A percentile compares a stretch with the other conserved stretches of the same genome.
Conservation (phyloP, 495 filamentous ascomycete genomes). For the Daldinia concentrica region DNA sequence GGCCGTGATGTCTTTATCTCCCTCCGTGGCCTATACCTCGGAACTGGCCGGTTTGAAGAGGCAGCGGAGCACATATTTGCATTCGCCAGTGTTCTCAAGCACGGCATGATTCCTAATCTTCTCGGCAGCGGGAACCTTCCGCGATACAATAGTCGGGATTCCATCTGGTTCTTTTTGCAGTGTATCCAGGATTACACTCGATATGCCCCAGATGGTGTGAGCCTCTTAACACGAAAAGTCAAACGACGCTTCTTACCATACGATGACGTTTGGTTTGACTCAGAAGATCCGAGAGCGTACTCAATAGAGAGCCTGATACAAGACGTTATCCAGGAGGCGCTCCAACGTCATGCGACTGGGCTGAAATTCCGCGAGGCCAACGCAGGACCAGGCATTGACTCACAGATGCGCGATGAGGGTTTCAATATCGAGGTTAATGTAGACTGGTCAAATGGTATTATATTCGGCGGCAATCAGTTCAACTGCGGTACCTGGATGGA, state of each 20-base stretch:
- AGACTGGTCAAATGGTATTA: constrained; percentile 91
- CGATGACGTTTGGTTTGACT: constrained; percentile 89
- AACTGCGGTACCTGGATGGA: constrained; percentile 99
- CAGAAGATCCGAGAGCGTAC: constrained; percentile 85
- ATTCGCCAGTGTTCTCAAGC: constrained; percentile 96
- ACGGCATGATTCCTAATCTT: constrained; percentile 98
- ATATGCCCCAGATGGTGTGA: constrained; percentile 80
- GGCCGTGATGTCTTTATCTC: constrained; percentile 98
- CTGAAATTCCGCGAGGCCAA: constrained; percentile 95
- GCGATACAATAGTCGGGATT: constrained; percentile 96
- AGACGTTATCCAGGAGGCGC: constrained; percentile 90
- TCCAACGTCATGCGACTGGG: constrained; percentile 89
- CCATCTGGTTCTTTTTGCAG: constrained; percentile 97
- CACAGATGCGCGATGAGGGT: constrained; percentile 91
- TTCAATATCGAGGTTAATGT: constrained; percentile 91
- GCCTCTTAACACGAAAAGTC: constrained; percentile 78
- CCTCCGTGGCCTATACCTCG: constrained; percentile 85
- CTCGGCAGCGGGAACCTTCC: constrained; percentile 86
- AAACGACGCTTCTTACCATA: constrained; percentile 92
- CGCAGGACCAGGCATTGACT: constrained; percentile 84
- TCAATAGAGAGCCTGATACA: constrained; percentile 80
- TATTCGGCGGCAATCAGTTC: constrained; percentile 90
- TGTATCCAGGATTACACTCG: constrained; percentile 91
- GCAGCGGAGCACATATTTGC: constrained; percentile 94
- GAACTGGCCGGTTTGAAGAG: constrained; percentile 85